Evolutionary conservation across 306 rosid genomes (phyloP), one percentile per base, ranked within the genome.

Genomic region (Gillenia trifoliata): DNA sequence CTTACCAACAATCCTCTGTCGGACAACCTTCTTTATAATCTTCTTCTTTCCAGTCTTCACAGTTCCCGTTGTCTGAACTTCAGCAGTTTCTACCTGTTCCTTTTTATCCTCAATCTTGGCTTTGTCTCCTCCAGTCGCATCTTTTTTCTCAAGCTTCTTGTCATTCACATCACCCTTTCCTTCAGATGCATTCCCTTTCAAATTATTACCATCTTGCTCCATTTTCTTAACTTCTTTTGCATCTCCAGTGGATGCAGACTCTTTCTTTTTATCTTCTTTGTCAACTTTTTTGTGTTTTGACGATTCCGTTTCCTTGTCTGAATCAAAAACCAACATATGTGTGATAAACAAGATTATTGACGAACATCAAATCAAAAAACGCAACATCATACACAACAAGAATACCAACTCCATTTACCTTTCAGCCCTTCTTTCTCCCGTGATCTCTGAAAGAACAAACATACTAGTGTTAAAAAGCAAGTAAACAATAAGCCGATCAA

Each of bases 31-130:
- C 76, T 80, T 92, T 60, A 92, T 88, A 68, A 95, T 67, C 80
- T 89, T 95, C 85, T 86, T 94, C 78, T 90, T 95, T 83, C 85
- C 95, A 62, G 97, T 19, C 84, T 86, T 90, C 66, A 66, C 90
- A 67, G 29, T 79, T 28, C 87, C 77, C 17, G 86, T 43, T 65
- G 87, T 76, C 79, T 82, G 91, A 67, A 85, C 84, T 72, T 74
- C 29, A 45, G 83, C 86, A 72, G 81, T 66, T 73, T 77, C 89
- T 62, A 30, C 90, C 49, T 26, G 83, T 50, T 75, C 91, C 34
- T 87, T 84, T 72, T 84, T 89, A 75, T 80, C 94, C 55, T 72
- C 81, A 79, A 64, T 81, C 70, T 78, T 75, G 40, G 31, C 78
- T 50, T 77, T 90, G 72, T 78, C 90, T 63, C 74, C 79, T 49